Evolutionary conservation across 2,329 filamentous ascomycete species (phyloP).

Genomic region (Ceratocystis cubensis): DNA sequence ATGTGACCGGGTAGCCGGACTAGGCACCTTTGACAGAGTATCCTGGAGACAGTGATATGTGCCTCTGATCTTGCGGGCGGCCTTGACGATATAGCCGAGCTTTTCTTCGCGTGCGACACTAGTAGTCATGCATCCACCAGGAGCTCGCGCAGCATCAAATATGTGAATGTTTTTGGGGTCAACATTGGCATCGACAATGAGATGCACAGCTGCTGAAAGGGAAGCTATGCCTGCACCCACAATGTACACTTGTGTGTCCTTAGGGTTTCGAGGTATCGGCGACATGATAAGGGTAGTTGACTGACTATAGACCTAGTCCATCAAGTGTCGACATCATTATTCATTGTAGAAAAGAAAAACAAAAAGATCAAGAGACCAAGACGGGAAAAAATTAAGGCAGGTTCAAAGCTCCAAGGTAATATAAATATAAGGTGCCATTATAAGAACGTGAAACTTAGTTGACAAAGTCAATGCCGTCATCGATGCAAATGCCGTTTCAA

Average conservation of each 20-base stretch:
- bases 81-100: conserved; percentile 29
- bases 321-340: no score
- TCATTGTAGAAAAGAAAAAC: neutral
- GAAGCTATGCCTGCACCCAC: conserved; percentile 29
- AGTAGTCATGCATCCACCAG: conserved; percentile 27
- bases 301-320: neutral
- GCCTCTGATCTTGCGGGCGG: conserved; percentile 28
- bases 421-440: neutral
- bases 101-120: conserved; percentile 24
- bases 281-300: neutral
- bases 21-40: conserved; percentile 20
- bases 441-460: neutral
- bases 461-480: neutral
- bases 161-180: conserved; percentile 28
- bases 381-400: neutral
- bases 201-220: conserved; percentile 29
- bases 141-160: conserved; percentile 26
- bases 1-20: conserved; percentile 5
- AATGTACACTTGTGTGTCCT: conserved; percentile 26
- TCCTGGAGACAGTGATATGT: conserved; percentile 28
- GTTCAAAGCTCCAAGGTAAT: no score
- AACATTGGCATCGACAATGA: conserved; percentile 29
- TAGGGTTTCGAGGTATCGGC: neutral
- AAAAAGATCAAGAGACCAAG: neutral
- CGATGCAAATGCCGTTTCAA: neutral